phyloP scores from a whole-genome alignment of 805 yeast species.

The Metschnikowia santaceciliae region DNA sequence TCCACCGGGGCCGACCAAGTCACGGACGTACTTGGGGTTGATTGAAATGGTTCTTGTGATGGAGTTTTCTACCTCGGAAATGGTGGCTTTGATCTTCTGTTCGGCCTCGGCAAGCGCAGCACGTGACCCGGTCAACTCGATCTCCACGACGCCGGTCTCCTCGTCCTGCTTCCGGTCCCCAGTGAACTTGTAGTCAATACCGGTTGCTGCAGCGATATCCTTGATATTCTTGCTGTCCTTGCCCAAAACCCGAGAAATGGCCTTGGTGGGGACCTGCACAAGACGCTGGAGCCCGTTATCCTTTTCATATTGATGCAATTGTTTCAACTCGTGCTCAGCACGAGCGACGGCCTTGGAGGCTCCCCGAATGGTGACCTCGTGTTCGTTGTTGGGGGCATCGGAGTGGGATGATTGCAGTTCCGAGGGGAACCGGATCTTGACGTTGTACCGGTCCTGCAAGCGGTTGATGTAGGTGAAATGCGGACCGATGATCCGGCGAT shows the following conservation, averaged over 20 bases:
- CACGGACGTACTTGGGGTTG: slow-evolving; percentile 69
- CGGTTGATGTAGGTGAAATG: slow-evolving; percentile 78
- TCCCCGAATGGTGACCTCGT: slow-evolving; percentile 74
- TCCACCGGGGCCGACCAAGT: slow-evolving; percentile 77
- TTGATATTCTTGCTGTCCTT: slow-evolving; percentile 80
- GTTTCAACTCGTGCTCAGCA: slow-evolving; percentile 80
- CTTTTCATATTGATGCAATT: slow-evolving; percentile 77
- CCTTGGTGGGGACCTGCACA: slow-evolving; percentile 64
- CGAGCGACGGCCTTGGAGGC: slow-evolving; percentile 85
- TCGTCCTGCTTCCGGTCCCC: slow-evolving; percentile 43
- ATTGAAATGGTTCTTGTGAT: slow-evolving; percentile 58
- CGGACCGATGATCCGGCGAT: slow-evolving; percentile 78
- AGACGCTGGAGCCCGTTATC: slow-evolving; percentile 72
- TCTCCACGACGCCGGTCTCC: slow-evolving; percentile 50
- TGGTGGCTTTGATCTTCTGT: slow-evolving; percentile 55
- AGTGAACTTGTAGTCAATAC: slow-evolving; percentile 50
- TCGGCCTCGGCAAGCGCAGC: slow-evolving; percentile 70
- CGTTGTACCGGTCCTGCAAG: slow-evolving; percentile 83
- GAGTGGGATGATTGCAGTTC: slow-evolving; percentile 22
- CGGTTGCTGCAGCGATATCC: slow-evolving; percentile 68
- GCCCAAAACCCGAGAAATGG: slow-evolving; percentile 87
- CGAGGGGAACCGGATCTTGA: slow-evolving; percentile 70
- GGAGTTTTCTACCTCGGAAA: slow-evolving; percentile 61
- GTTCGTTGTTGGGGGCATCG: slow-evolving; percentile 44
- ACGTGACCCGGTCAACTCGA: slow-evolving; percentile 76